Base-by-base conservation (phyloP, 129 eudicot species). In the Glebionis coronaria region DNA sequence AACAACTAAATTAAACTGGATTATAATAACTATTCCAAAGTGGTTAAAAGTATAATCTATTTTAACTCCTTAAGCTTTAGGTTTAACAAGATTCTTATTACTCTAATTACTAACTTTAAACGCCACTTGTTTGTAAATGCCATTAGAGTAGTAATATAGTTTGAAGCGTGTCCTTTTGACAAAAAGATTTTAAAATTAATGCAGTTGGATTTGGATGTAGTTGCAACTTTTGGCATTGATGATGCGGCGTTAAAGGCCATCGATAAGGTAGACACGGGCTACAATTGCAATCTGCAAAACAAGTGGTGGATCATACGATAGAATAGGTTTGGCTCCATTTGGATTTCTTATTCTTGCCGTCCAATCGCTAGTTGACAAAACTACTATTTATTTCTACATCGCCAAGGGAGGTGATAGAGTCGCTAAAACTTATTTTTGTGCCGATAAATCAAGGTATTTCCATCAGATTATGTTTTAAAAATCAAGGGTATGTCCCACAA, bases 181-280 rank as follows among this genome's bases (percentile, higher is more conserved):
- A 13, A n/a, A n/a, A n/a, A n/a, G n/a, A n/a, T n/a, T n/a, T n/a
- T n/a, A n/a, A 13, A 49, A 0, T 67, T 13, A 8, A 5, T 38
- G 78, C 83, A 88, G 96, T 49, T 88, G 63, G 96, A 82, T 88
- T 70, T n/a, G n/a, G n/a, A n/a, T n/a, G n/a, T n/a, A n/a, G 31
- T 67, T 1, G 96, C 83, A 1, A 64, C 79, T 3, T 88, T 88
- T 52, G 78, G 72, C 56, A 73, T 88, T 3, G 77, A 85, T 21
- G 18, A 77, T 28, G 65, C 51, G 40, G 70, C 83, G 13, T 45
- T 75, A 7, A 70, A 85, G 25, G 73, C 59, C 3, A 40, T 71
- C 14, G 13, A 63, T 2, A 82, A 73, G 62, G 78, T 75, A 1
- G 81, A 80, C 12, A 79, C 23, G 55, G 80, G 79, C 10, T 82